Evolutionary conservation across 257 asterid species (phyloP), one percentile per base, ranked within the genome.

Genomic region (Gentiana macrophylla): DNA sequence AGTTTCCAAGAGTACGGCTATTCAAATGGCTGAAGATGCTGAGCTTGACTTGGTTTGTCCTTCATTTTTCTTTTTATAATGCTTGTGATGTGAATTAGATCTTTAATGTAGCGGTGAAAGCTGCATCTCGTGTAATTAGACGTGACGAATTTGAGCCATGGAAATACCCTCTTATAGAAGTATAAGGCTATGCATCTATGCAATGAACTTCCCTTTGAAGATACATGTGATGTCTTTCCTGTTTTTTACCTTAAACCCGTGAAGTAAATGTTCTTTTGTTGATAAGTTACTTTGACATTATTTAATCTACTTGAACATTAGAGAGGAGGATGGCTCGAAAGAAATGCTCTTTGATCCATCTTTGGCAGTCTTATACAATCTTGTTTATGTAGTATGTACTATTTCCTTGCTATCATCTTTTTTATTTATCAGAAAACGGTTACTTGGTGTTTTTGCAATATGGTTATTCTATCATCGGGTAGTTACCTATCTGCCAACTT

Each of bases 1-100:
- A 57, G 83, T 92, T 32, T 62, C 96, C 5, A 85, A 83, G 70
- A 65, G 67, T 65, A 85, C 79, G 79, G 99, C 99, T 38, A 12
- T 83, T 63, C 86, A 78, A 81, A 83, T 80, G 94, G 99, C 99
- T 65, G 95, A 92, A 53, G 88, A 67, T 53, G 90, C 95, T 61
- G 86, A 74, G 68, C 94, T 92, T 61, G 94, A 88, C 78, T 81
- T 92, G 99, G 99, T 92, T 83, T 78, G 83, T 63, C 65, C 48
- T 49, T 55, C 48, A 12, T 2, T 0, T 24, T 24, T 0, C 24
- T 24, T 3, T 35, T 8, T 5, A 35, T 35, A n/a, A 35, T 57
- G 15, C 32, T 2, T 38, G 5, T 38, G 45, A 38, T 38, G 8
- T 5, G 45, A 38, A 4, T 4, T 41, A 10, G 5, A 5, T 10